Conservation (phyloP, 768 basidiomycete genomes). For the Pholiota conissans region DNA sequence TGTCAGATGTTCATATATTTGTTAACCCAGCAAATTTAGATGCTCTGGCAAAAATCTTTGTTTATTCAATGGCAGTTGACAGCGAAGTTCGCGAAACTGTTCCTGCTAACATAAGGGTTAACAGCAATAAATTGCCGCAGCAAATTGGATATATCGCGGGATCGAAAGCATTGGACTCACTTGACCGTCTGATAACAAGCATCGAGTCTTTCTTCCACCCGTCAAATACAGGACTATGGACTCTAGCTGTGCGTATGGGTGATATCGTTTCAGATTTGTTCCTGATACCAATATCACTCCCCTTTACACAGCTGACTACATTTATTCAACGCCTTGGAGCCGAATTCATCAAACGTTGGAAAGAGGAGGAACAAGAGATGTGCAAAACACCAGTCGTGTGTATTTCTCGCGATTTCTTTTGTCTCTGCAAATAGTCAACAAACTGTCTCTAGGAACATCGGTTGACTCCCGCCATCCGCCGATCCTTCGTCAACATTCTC, state of each 20-base stretch:
- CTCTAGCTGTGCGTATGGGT: constrained; percentile 45
- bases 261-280: background rate
- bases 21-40: constrained; percentile 37
- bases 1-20: background rate
- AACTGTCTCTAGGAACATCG: constrained; percentile 54
- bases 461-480: constrained; percentile 78
- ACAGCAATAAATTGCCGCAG: constrained; percentile 27
- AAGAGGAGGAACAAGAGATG: constrained; percentile 70
- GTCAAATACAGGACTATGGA: constrained; percentile 88
- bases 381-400: constrained; percentile 81
- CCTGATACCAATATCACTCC: too few relatives aligned
- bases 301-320: constrained; percentile 48
- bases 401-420: background rate
- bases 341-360: constrained; percentile 79
- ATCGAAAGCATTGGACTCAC: constrained; percentile 82
- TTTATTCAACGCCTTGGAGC: constrained; percentile 72
- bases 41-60: constrained; percentile 79
- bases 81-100: constrained; percentile 53
- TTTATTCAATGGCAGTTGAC: constrained; percentile 90
- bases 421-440: background rate
- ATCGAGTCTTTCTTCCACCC: constrained; percentile 97
- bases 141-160: constrained; percentile 71
- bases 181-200: constrained; percentile 87
- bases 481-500: constrained; percentile 77
- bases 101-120: constrained; percentile 26